A percentile compares a stretch with the other conserved stretches of the same genome.
Evolutionary conservation across 208 protist species (phyloP).

Genomic region (Acanthamoeba divionensis): DNA sequence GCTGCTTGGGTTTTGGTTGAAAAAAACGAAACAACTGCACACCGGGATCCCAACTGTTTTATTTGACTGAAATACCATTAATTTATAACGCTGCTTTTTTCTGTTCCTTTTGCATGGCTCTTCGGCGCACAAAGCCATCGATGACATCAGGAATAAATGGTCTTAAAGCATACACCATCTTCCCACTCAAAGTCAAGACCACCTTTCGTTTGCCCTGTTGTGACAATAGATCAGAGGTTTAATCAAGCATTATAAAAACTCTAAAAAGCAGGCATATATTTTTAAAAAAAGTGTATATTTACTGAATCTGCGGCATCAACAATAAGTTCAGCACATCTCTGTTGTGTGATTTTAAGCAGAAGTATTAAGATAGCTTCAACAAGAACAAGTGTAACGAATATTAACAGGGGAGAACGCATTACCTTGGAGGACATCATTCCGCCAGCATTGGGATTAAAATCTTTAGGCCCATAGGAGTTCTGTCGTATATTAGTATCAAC

Average conservation of each 20-base stretch:
- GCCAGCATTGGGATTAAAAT: neutral
- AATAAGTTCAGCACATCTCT: constrained; percentile 49
- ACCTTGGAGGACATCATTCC: constrained; percentile 32
- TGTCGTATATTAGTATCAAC: constrained; percentile 47
- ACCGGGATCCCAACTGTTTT: no score
- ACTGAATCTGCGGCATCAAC: constrained; percentile 32
- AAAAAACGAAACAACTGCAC: no score
- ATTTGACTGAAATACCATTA: no score
- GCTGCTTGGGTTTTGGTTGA: no score
- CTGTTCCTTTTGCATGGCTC: constrained; percentile 12
- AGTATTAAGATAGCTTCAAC: no score
- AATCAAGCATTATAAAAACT: neutral
- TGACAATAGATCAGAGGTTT: constrained; percentile 50
- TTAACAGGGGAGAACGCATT: no score
- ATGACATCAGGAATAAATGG: constrained; percentile 32
- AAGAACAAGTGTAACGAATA: no score
- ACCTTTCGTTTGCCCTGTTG: constrained; percentile 15
- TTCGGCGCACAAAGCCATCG: neutral
- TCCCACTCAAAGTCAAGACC: constrained; percentile 49
- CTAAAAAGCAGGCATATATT: neutral
- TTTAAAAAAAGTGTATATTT: neutral
- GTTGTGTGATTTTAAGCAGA: no score
- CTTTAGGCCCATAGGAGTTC: constrained; percentile 48
- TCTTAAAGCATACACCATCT: constrained; percentile 19
- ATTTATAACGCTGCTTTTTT: constrained; percentile 41